phyloP scores from a whole-genome alignment of 2,329 filamentous ascomycete species.

The Aspergillus novoparasiticus region DNA sequence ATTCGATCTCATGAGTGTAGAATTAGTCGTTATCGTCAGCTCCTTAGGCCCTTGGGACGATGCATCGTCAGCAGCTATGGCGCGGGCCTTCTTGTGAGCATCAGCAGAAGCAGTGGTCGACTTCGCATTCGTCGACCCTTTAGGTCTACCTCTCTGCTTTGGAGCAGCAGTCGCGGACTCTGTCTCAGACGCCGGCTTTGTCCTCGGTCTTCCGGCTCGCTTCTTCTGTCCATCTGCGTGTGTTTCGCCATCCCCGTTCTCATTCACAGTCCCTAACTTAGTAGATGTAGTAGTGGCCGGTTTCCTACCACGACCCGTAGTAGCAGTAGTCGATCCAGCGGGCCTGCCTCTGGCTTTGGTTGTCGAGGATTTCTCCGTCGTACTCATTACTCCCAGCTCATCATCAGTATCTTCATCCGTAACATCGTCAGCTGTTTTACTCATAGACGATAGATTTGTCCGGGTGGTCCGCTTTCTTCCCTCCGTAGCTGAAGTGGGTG shows the following conservation, averaged over 20 bases:
- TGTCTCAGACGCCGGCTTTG: constrained; percentile 13
- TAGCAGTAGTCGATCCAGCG: constrained; percentile 9
- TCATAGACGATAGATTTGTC: constrained; percentile 7
- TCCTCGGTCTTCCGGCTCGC: constrained; percentile 21
- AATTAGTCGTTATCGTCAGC: constrained; percentile 32
- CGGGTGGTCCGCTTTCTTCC: constrained; percentile 15
- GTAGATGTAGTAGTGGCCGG: constrained; percentile 6
- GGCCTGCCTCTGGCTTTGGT: constrained; percentile 17
- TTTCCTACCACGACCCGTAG: constrained; percentile 16
- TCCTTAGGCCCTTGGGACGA: constrained; percentile 23
- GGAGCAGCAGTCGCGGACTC: constrained; percentile 15
- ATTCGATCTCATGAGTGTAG: constrained; percentile 33
- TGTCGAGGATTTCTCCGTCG: constrained; percentile 10
- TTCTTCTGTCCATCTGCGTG: constrained; percentile 27
- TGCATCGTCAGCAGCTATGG: constrained; percentile 8
- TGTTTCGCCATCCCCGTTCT: constrained; percentile 29
- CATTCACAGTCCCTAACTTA: constrained; percentile 18
- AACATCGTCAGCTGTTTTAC: constrained; percentile 13
- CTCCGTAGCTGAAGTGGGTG: constrained; percentile 16
- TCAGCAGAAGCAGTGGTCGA: constrained; percentile 10
- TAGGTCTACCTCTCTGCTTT: constrained; percentile 35
- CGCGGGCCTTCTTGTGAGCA: constrained; percentile 16
- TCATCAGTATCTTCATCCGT: constrained; percentile 30
- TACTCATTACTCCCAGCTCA: constrained; percentile 24
- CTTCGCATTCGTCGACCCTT: constrained; percentile 22